Evolutionary conservation across 1,139 yeast species (phyloP), one percentile per base, ranked within the genome.

Genomic region (Ogataea hybrid): DNA sequence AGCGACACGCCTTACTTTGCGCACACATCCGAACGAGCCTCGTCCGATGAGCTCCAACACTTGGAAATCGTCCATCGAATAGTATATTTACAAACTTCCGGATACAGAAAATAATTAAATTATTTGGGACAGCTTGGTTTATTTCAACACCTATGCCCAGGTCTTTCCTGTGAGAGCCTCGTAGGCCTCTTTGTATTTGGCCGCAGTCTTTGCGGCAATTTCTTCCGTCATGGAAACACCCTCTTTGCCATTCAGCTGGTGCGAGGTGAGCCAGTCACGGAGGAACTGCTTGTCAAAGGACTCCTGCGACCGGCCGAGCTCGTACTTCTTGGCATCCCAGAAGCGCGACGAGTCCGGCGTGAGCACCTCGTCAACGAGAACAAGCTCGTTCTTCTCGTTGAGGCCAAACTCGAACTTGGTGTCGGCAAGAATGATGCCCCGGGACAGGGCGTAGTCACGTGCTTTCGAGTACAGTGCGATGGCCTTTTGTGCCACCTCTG

Each of bases 331-430:
- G 9, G 83, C 83, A 54, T 78, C 80, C 99, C 99, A 92, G 71
- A 92, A 92, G 59, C 99, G 77, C 7, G 97, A 90, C 11, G 97
- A 89, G 63, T 92, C 99, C 4, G 99, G 99, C 3, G 99, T 92
- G 57, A 92, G 75, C 2, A 92, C 98, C 67, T 92, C 98, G 62
- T 92, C 99, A 28, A 92, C 97, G 41, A 92, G 77, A 11, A 92
- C 95, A 23, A 81, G 57, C 41, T 78, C 75, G 23, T 74, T 65
- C 35, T 78, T 72, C 43, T 81, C 80, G 56, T 85, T 90, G 46
- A 88, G 73, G 31, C 98, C 98, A 67, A 92, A 92, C 63, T 92
- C 99, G 57, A 92, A 92, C 69, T 92, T 92, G 37, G 99, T 92
- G 63, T 92, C 99, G 35, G 99, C 99, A 57, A 92, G 87, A 49